Conservation (phyloP, 78 protist species). For the Bodo saltans region DNA sequence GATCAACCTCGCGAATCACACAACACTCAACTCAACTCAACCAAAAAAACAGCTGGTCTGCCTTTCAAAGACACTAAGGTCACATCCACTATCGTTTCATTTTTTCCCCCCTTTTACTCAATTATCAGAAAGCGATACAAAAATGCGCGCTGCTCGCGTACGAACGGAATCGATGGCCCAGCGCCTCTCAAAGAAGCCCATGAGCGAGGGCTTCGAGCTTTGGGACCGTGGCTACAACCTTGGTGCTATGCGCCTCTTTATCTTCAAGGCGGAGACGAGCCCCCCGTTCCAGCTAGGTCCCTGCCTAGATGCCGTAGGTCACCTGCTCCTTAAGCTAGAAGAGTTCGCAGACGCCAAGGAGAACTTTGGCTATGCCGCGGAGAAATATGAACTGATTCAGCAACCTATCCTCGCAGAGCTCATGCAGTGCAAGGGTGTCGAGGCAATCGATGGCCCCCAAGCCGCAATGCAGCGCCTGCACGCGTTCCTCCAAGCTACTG, state of each 20-base stretch:
- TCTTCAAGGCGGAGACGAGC: slow-evolving; percentile 3
- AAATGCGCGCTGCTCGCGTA: background rate
- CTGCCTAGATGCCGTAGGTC: slow-evolving; percentile 12
- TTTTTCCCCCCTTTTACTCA: no score
- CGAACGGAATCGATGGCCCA: slow-evolving; percentile 31
- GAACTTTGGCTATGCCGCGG: background rate
- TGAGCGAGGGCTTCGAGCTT: slow-evolving; percentile 19
- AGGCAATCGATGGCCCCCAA: background rate
- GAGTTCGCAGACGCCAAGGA: slow-evolving; percentile 14
- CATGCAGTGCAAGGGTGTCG: slow-evolving; percentile 4
- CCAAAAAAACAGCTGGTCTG: no score
- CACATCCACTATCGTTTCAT: no score
- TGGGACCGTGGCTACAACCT: slow-evolving; percentile 16
- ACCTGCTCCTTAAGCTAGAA: background rate
- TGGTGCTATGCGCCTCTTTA: slow-evolving; percentile 12
- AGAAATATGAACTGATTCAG: slow-evolving; percentile 12
- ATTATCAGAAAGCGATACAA: no score
- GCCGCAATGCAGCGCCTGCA: slow-evolving; percentile 1
- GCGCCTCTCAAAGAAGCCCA: slow-evolving; percentile 20
- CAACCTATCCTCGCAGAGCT: background rate
- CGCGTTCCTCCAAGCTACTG: background rate
- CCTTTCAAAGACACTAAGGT: no score
- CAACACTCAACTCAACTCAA: no score
- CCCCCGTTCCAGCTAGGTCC: slow-evolving; percentile 31
- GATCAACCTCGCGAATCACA: no score